Base-by-base conservation (phyloP, 1,139 yeast species). In the Hyphopichia pseudoburtonii region DNA sequence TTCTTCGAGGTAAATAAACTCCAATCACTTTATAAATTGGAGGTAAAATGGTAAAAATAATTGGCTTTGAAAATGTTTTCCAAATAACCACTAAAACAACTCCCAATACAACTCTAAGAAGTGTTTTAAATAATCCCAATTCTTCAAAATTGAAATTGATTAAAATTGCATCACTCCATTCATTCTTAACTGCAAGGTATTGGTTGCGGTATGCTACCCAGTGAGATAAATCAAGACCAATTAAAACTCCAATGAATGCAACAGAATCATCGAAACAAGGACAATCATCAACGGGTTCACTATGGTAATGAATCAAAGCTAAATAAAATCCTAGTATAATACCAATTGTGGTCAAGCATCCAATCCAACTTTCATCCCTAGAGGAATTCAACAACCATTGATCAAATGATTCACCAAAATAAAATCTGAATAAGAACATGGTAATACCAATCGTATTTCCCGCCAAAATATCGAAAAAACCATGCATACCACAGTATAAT, bases 401-500 rank as follows among this genome's bases (percentile, higher is more conserved):
- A 51, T 79, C 84, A 67, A 72, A 76, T 9, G 38, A 19, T 2
- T 47, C 43, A 3, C 76, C 71, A n/a, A 54, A 50, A 11, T 48
- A 44, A 23, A 51, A 44, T 43, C 90, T 62, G 27, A 70, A 55
- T 10, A 69, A 35, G 37, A 73, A 74, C 30, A 81, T 65, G 0
- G 58, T 32, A 0, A 64, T 38, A 0, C 98, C 98, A 19, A 88
- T 68, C 0, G 73, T 0, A 0, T 80, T 63, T 3, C 98, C 98
- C 9, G 78, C 62, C 2, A 67, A 37, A 4, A 92, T 70, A 57
- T 92, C 98, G 23, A 86, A 63, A 44, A 86, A 78, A 2, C 98
- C 98, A 61, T 92, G 98, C 98, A 92, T 92, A 4, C 98, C 98
- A 59, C 97, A 90, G 62, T 92, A 92, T 6, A 92, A 57, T 39